Conservation (phyloP, 2,329 filamentous ascomycete genomes). For the Arthrinium puccinioides region DNA sequence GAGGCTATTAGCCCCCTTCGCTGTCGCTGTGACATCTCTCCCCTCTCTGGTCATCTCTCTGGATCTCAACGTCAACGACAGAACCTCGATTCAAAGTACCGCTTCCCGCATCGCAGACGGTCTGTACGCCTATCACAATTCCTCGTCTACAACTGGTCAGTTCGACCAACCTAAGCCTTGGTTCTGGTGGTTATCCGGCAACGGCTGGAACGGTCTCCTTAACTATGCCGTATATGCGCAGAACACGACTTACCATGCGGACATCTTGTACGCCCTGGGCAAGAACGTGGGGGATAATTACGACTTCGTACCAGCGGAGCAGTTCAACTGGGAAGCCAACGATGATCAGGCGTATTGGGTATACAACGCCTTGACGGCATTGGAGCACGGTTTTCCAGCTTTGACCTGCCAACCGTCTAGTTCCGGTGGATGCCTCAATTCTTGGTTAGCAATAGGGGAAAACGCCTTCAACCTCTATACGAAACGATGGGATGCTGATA, state of each 20-base stretch:
- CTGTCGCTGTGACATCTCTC: too few relatives aligned
- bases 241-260: conserved; percentile 16
- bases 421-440: conserved; percentile 24
- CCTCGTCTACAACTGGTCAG: conserved; percentile 20
- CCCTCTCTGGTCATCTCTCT: too few relatives aligned
- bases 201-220: conserved; percentile 20
- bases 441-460: conserved; percentile 41
- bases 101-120: conserved; percentile 20
- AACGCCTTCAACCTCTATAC: conserved; percentile 43
- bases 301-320: conserved; percentile 15
- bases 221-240: conserved; percentile 17
- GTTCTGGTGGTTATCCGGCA: conserved; percentile 27
- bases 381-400: conserved; percentile 34
- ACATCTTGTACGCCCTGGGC: conserved; percentile 12
- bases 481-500: conserved; percentile 46
- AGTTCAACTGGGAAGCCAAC: conserved; percentile 26
- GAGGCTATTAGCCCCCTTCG: too few relatives aligned
- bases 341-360: conserved; percentile 45
- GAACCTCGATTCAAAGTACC: conserved; percentile 15
- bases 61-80: conserved; percentile 14
- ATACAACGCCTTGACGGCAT: conserved; percentile 37
- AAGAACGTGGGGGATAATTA: conserved; percentile 16
- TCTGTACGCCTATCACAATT: conserved; percentile 21
- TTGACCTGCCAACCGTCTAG: conserved; percentile 16
- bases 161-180: conserved; percentile 24